phyloP scores from a whole-genome alignment of 2,329 filamentous ascomycete species.

The Tympanopsis confertula region DNA sequence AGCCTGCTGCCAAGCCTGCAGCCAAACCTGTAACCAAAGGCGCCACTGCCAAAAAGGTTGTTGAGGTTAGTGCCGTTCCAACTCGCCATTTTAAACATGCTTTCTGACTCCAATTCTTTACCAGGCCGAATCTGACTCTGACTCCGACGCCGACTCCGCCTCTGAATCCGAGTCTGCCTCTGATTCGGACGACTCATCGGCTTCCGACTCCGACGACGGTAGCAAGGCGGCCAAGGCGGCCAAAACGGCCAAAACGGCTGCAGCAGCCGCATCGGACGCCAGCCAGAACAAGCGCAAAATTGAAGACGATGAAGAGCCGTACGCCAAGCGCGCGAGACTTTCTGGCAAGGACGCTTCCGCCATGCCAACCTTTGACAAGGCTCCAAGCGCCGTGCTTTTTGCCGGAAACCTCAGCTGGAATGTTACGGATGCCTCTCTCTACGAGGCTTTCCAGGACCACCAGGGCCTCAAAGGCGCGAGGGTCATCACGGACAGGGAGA shows the following conservation, averaged over 20 bases:
- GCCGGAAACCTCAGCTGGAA: conserved; percentile 67
- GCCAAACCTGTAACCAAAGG: too few relatives aligned
- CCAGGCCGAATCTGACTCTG: not conserved
- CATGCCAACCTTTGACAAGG: too few relatives aligned
- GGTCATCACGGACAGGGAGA: conserved; percentile 56
- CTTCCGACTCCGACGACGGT: conserved; percentile 17
- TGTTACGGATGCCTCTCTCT: conserved; percentile 62
- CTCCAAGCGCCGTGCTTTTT: conserved; percentile 35
- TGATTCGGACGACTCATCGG: conserved; percentile 11
- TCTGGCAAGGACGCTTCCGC: not conserved
- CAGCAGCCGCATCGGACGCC: conserved; percentile 18
- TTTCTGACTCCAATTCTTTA: not conserved
- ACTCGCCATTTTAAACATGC: not conserved
- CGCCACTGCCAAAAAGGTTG: not conserved
- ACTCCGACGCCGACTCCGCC: not conserved
- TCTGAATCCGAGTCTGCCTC: conserved; percentile 8
- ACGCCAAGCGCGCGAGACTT: not conserved
- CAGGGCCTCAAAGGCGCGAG: conserved; percentile 52
- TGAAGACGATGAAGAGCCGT: not conserved
- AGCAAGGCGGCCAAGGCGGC: conserved; percentile 32
- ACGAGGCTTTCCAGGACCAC: conserved; percentile 56
- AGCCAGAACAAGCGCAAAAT: conserved; percentile 36
- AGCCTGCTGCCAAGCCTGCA: not conserved
- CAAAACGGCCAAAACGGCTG: conserved; percentile 41
- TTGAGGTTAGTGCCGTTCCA: not conserved